Percentiles rank a stretch among this genome's conserved stretches.
Conservation (phyloP, 768 basidiomycete genomes). For the Naganishia friedmannii region DNA sequence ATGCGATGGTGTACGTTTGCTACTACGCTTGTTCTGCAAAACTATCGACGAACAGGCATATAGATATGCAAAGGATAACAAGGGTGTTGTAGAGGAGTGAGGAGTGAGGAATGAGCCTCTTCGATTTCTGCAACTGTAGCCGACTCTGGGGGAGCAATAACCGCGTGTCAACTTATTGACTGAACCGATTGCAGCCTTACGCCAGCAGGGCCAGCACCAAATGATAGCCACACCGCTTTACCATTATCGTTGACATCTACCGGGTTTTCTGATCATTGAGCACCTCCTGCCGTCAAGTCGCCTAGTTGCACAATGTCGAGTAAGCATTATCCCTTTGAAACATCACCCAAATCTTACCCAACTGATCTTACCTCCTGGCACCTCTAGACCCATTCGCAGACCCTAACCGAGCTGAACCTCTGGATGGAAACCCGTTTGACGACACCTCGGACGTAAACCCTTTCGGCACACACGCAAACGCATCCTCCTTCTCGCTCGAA, state of each 20-base stretch:
- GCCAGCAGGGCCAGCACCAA: too few species aligned
- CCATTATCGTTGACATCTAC: too few species aligned
- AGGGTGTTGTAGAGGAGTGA: neutral
- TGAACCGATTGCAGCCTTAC: too few species aligned
- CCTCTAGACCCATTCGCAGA: constrained; percentile 33
- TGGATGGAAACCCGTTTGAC: constrained; percentile 47
- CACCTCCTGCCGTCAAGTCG: neutral
- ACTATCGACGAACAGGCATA: neutral
- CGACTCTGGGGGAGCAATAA: neutral
- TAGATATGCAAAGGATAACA: neutral
- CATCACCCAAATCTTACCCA: too few species aligned
- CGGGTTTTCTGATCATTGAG: neutral
- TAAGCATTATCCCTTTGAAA: neutral
- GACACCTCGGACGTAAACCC: constrained; percentile 40
- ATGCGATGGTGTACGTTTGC: neutral
- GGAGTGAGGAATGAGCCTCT: neutral
- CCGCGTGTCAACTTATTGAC: too few species aligned
- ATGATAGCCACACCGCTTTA: too few species aligned
- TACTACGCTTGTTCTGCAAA: neutral
- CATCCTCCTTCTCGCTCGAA: constrained; percentile 45
- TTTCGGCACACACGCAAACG: constrained; percentile 40
- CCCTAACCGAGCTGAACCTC: constrained; percentile 26
- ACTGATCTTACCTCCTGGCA: neutral
- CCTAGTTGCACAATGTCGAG: constrained; percentile 24
- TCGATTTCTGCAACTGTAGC: neutral